These are phyloP conservation scores for Rosa persica DNA, from an alignment of 306 rosid genomes.

Conservation along the genomic window DNA sequence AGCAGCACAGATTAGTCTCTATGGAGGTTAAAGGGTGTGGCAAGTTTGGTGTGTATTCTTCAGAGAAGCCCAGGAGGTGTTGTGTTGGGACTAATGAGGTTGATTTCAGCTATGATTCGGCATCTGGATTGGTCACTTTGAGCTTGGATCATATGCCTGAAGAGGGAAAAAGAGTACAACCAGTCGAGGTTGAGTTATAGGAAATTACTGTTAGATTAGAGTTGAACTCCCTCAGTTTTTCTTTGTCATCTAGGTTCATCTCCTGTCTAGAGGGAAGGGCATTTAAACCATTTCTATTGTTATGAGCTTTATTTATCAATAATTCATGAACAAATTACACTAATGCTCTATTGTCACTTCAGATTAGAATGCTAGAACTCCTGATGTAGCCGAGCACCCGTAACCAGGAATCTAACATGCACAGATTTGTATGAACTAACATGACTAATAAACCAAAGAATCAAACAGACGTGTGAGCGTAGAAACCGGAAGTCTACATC, in stretches of 20 bases:
- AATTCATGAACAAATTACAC: background rate
- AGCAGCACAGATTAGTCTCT: conserved; percentile 38
- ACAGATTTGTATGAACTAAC: background rate
- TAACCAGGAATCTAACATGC: background rate
- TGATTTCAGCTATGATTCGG: conserved; percentile 45
- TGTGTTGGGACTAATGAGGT: conserved; percentile 38
- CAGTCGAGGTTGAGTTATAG: conserved; percentile 57
- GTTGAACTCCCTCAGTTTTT: background rate
- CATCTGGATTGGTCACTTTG: conserved; percentile 55
- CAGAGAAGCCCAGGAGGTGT: conserved; percentile 60
- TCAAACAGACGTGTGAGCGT: background rate
- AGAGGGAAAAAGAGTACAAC: conserved; percentile 48
- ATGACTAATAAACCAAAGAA: background rate
- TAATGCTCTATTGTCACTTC: background rate
- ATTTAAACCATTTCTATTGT: background rate
- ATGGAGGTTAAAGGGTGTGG: conserved; percentile 84
- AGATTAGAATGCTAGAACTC: background rate
- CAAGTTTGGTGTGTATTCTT: conserved; percentile 67
- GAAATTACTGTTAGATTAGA: background rate
- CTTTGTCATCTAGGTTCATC: background rate
- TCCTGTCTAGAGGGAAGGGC: background rate
- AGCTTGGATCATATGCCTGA: conserved; percentile 57
- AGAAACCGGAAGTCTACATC: background rate
- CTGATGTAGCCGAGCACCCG: background rate
- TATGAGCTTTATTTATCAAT: background rate